Base-by-base conservation (phyloP, 2,329 filamentous ascomycete genomes). In the Colletotrichum melonis region DNA sequence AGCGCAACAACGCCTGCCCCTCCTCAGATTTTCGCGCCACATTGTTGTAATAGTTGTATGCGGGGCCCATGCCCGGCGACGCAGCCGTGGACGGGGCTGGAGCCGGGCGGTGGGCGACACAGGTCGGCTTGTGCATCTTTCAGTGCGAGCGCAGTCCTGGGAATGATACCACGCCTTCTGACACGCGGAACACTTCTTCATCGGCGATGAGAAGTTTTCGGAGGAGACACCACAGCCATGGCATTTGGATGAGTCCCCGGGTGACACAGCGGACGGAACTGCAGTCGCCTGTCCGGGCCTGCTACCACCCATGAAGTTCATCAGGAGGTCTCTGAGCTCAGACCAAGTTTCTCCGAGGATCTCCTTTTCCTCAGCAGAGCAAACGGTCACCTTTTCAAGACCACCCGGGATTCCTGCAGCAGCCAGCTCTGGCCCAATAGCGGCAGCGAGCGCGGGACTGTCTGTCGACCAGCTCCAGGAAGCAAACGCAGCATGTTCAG, bases 171-270 rank as follows among this genome's bases (percentile, higher is more conserved):
- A 68, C 1, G 57, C 66, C 30, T 63, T 9, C 3, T 4, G 8
- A 16, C 66, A 68, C 5, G 22, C 66, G 8, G 66, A 55, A n/a
- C 57, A 68, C 57, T 46, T 68, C 30, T 46, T 63, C 26, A 68
- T 30, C 3, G 66, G 49, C 12, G 5, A 6, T 1, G 49, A 0
- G 14, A 68, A 63, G 30, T 5, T 32, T 22, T 30, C 66, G 57
- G 14, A 6, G 24, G 14, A 30, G 6, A 16, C 9, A 11, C 66
- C 16, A 46, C 66, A 68, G 14, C 66, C 57, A 19, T 68, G 57
- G 57, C 66, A 68, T 5, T 4, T 68, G 3, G 32, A 63, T 1
- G 14, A 4, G 5, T 68, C 57, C 8, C 32, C 66, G 16, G 16
- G 30, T 2, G 30, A 16, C 16, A 63, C 49, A 1, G n/a, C 30